Evolutionary conservation across 2,329 filamentous ascomycete genomes (phyloP).

Genomic region (Neoscytalidium dimidiatum): DNA sequence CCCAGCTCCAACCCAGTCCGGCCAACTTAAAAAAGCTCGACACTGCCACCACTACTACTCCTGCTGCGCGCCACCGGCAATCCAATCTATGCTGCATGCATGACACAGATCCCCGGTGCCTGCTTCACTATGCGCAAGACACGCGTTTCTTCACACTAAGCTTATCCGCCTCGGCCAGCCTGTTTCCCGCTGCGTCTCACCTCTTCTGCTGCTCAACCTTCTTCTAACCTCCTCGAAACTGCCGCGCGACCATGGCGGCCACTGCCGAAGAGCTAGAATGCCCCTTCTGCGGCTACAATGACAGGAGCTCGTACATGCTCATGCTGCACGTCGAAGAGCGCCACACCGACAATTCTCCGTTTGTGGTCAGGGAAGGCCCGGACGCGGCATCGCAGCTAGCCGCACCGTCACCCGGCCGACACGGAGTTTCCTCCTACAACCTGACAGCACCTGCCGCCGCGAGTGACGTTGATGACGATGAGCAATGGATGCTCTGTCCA

Average conservation of each 20-base stretch:
- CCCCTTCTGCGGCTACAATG: constrained; percentile 11
- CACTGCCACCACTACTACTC: constrained; percentile 2
- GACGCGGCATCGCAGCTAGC: constrained; percentile 21
- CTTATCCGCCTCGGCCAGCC: background rate
- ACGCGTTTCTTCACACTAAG: background rate
- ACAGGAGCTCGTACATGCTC: constrained; percentile 30
- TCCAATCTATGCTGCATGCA: background rate
- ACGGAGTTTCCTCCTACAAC: background rate
- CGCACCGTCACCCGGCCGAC: constrained; percentile 23
- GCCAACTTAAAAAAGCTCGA: background rate
- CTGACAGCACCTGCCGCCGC: background rate
- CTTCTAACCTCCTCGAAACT: background rate
- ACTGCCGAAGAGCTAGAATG: background rate
- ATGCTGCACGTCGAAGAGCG: constrained; percentile 44
- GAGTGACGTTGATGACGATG: constrained; percentile 26
- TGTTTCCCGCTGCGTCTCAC: background rate
- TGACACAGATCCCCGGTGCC: background rate
- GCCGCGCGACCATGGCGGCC: constrained; percentile 9
- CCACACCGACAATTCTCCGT: constrained; percentile 41
- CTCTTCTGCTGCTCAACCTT: background rate
- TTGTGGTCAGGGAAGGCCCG: constrained; percentile 30
- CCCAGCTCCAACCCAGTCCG: background rate
- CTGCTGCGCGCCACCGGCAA: background rate
- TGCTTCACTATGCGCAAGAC: background rate
- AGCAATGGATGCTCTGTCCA: constrained; percentile 41